Evolutionary conservation across 768 basidiomycete species (phyloP).

Genomic region (Pisolithus orientalis): DNA sequence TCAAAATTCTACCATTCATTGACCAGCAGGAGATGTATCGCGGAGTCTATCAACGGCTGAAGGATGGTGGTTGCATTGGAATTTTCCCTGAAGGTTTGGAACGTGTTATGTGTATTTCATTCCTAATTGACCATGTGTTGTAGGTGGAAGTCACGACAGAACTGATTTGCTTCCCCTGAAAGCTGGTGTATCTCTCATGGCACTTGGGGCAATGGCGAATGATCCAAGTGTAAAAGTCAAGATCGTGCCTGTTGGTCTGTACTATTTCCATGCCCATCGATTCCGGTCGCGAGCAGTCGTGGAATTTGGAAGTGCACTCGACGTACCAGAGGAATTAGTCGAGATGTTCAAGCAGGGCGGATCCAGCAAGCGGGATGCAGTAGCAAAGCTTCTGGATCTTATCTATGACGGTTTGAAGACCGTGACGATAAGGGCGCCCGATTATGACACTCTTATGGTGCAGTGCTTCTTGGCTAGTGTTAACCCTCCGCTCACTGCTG

Average conservation of each 20-base stretch:
- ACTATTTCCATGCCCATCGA: slow-evolving; percentile 71
- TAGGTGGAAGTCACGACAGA: slow-evolving; percentile 97
- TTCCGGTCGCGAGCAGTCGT: slow-evolving; percentile 97
- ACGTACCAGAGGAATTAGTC: slow-evolving; percentile 85
- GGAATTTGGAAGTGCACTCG: slow-evolving; percentile 88
- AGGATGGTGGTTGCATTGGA: slow-evolving; percentile 84
- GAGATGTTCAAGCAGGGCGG: slow-evolving; percentile 92
- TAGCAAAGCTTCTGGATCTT: slow-evolving; percentile 80
- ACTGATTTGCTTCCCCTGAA: slow-evolving; percentile 95
- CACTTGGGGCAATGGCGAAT: slow-evolving; percentile 94
- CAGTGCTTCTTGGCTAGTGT: slow-evolving; percentile 15
- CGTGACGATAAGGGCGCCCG: slow-evolving; percentile 91
- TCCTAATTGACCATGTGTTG: background rate
- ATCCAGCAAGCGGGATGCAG: slow-evolving; percentile 81
- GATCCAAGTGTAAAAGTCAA: slow-evolving; percentile 82
- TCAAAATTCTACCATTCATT: slow-evolving; percentile 80
- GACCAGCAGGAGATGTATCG: slow-evolving; percentile 95
- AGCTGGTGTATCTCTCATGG: slow-evolving; percentile 97
- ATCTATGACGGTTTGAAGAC: slow-evolving; percentile 93
- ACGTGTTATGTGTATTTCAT: background rate
- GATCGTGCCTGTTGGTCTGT: slow-evolving; percentile 81
- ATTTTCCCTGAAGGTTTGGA: slow-evolving; percentile 93
- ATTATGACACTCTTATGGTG: slow-evolving; percentile 98
- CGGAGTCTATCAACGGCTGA: slow-evolving; percentile 82
- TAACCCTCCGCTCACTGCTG: slow-evolving; percentile 2